These are phyloP conservation scores for Aspergillus japonicus DNA, from an alignment of 2,329 filamentous ascomycete species.

Conservation along the genomic window DNA sequence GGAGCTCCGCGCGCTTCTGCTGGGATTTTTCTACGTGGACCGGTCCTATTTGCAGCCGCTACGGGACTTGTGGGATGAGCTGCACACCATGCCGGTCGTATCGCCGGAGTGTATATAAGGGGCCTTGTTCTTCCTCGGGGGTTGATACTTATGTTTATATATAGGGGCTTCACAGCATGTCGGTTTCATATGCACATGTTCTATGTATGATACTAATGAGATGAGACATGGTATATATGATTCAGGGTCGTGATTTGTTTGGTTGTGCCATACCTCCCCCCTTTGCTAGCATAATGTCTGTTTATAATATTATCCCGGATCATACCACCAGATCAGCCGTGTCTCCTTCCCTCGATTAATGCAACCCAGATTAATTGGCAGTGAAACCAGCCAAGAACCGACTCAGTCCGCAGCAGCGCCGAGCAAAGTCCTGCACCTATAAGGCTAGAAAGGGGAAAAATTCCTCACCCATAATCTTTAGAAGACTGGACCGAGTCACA, in stretches of 20 bases:
- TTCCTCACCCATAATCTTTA: not conserved
- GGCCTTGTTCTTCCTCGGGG: conserved; percentile 3
- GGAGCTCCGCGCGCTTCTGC: conserved; percentile 30
- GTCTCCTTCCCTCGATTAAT: not conserved
- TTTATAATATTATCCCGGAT: not conserved
- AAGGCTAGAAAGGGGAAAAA: not conserved
- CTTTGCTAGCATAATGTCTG: not conserved
- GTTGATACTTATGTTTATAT: conserved; percentile 8
- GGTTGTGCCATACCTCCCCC: not conserved
- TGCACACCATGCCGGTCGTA: conserved; percentile 21
- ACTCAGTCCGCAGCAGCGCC: not conserved
- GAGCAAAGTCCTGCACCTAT: not conserved
- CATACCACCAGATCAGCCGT: not conserved
- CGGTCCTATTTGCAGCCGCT: conserved; percentile 32
- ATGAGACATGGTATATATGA: conserved; percentile 20
- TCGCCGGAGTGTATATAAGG: conserved; percentile 15
- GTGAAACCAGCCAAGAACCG: conserved; percentile 4
- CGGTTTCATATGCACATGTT: not conserved
- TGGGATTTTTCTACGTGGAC: conserved; percentile 39
- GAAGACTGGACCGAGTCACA: not conserved
- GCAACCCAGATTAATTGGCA: not conserved
- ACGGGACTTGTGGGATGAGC: conserved; percentile 34
- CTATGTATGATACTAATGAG: conserved; percentile 19
- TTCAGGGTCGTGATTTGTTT: not conserved
- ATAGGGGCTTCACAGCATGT: conserved; percentile 4